Evolutionary conservation across 345 rosid species (phyloP), one percentile per base, ranked within the genome.

Genomic region (Psidium friedrichsthalianum): DNA sequence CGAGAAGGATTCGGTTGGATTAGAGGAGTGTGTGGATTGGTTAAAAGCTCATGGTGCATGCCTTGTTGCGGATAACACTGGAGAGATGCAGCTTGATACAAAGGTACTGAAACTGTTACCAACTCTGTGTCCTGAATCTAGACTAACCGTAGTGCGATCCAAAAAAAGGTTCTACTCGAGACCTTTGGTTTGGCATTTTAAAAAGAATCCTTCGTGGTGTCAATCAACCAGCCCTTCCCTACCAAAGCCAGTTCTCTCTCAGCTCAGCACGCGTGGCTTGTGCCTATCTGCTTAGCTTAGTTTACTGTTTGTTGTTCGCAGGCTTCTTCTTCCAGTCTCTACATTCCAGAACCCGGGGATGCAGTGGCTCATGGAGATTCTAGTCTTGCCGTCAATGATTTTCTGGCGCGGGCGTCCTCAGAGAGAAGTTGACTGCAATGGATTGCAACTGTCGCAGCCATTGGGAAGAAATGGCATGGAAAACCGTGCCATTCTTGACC

Each of bases 291-390:
- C 78, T 18, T 18, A 18, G 78, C 12, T 64, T 64, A 15, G 22
- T 16, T 64, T 32, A 32, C 44, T 40, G 12, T 69, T 82, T 36
- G 47, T 56, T 42, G 84, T 80, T 18, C 89, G 87, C 96, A 97
- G 98, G 98, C 93, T 64, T 94, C 99, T 15, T 88, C 98, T 42
- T 91, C 96, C 83, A 93, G 90, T 82, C 94, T 97, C 36, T 95
- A 83, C 91, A 92, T 96, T 92, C 99, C 99, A 40, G 99, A 96
- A 80, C 98, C 99, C 14, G 99, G 95, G 88, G 99, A 94, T 86
- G 98, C 99, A 1, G 99, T 97, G 32, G 90, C 98, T 76, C 99
- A 97, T 74, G 99, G 99, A 83, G 99, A 97, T 86, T 88, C 94
- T 53, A 92, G 85, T 89, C 96, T 97, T 52, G 99, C 97, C 55